Evolutionary conservation across 2,329 filamentous ascomycete genomes (phyloP).

Genomic region (Diaporthe sp.): DNA sequence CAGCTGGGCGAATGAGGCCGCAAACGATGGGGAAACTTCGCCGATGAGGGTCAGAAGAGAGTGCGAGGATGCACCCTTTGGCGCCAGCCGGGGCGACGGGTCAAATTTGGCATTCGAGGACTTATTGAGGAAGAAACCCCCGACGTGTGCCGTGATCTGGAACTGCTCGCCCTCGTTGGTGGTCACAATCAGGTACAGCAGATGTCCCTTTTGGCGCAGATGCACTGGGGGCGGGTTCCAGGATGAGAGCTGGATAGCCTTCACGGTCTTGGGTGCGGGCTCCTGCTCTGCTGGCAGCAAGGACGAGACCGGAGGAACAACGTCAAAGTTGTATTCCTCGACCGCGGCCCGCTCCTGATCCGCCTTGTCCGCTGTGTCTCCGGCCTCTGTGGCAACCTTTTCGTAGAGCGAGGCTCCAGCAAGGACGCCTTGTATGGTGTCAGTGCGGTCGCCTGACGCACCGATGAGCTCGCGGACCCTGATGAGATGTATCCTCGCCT

Average conservation of each 20-base stretch:
- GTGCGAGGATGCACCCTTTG: constrained; percentile 84
- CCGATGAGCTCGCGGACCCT: constrained; percentile 93
- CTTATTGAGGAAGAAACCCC: constrained; percentile 97
- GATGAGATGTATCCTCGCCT: constrained; percentile 93
- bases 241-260: constrained; percentile 85
- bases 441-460: constrained; percentile 87
- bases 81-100: constrained; percentile 80
- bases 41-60: constrained; percentile 85
- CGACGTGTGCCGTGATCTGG: constrained; percentile 92
- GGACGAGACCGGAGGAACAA: constrained; percentile 73
- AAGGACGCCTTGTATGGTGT: constrained; percentile 85
- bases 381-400: constrained; percentile 66
- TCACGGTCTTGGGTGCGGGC: constrained; percentile 87
- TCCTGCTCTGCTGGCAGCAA: constrained; percentile 77
- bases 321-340: constrained; percentile 81
- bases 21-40: constrained; percentile 85
- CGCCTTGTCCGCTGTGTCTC: constrained; percentile 57
- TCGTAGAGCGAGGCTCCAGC: constrained; percentile 91
- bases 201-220: constrained; percentile 88
- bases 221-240: constrained; percentile 98
- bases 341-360: constrained; percentile 54
- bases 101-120: constrained; percentile 96
- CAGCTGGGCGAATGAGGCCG: constrained; percentile 77
- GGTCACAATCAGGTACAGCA: constrained; percentile 88
- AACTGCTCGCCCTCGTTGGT: constrained; percentile 96